phyloP scores from a whole-genome alignment of 23 red algal species.

The Gracilaria domingensis region DNA sequence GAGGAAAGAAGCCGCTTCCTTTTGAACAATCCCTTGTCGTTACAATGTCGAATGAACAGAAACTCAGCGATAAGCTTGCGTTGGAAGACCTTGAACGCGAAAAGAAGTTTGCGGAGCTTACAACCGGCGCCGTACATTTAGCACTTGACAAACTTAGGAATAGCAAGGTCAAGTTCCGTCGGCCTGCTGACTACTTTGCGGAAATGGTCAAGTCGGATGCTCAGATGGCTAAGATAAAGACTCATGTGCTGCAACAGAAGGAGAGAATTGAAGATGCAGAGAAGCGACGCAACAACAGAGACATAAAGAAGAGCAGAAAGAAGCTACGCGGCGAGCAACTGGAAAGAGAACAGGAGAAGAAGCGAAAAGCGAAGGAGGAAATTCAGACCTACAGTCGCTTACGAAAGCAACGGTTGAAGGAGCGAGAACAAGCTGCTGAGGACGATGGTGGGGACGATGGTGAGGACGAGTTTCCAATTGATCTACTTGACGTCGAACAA shows the following conservation, averaged over 20 bases:
- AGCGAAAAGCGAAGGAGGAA: constrained; percentile 63
- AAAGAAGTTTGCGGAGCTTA: constrained; percentile 67
- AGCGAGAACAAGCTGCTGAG: constrained; percentile 5
- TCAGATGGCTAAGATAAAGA: constrained; percentile 90
- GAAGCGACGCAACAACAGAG: constrained; percentile 74
- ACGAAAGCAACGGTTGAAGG: constrained; percentile 58
- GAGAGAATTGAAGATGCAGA: constrained; percentile 73
- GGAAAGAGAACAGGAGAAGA: constrained; percentile 82
- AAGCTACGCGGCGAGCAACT: constrained; percentile 59
- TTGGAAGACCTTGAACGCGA: constrained; percentile 84
- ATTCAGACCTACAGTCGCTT: constrained; percentile 59
- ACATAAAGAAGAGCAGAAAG: constrained; percentile 67
- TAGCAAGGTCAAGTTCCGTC: constrained; percentile 69
- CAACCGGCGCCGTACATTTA: constrained; percentile 47
- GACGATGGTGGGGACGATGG: constrained; percentile 53
- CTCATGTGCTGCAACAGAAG: constrained; percentile 63
- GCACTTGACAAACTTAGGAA: constrained; percentile 50
- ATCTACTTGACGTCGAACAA: constrained; percentile 77
- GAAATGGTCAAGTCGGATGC: constrained; percentile 95
- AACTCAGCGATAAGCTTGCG: constrained; percentile 61
- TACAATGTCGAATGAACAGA: constrained; percentile 39
- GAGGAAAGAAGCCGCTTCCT: constrained; percentile 29
- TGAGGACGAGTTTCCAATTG: constrained; percentile 77
- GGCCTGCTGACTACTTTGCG: constrained; percentile 96
- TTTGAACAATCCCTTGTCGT: constrained; percentile 56